Conservation (phyloP, 2,329 filamentous ascomycete species). For the Hypomyces rosellus region DNA sequence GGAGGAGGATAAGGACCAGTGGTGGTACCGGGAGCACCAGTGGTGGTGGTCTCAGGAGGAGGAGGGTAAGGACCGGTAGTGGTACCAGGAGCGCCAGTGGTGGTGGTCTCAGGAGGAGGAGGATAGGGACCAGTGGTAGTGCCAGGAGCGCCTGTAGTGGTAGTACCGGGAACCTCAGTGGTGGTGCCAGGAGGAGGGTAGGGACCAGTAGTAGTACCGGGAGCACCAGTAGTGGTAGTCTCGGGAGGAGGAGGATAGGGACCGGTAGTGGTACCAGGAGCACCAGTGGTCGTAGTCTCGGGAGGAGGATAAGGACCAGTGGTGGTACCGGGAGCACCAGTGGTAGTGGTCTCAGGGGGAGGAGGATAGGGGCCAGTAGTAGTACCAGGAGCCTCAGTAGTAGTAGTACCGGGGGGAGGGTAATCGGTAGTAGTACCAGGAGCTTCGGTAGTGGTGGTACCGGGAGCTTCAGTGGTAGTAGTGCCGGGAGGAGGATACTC, state of each 20-base stretch:
- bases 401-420: conserved; percentile 6
- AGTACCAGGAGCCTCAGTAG: conserved; percentile 4
- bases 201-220: neutral
- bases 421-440: neutral
- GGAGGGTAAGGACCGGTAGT: neutral
- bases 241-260: conserved; percentile 14
- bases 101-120: conserved; percentile 1
- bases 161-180: conserved; percentile 2
- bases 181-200: conserved; percentile 5
- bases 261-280: conserved; percentile 15
- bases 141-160: conserved; percentile 3
- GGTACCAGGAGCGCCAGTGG: neutral
- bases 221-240: neutral
- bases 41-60: conserved; percentile 5
- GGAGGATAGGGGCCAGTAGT: conserved; percentile 5
- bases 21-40: conserved; percentile 1
- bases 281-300: conserved; percentile 14
- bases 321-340: conserved; percentile 3
- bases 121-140: neutral
- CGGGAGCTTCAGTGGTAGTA: conserved; percentile 13
- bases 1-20: neutral
- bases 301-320: conserved; percentile 1
- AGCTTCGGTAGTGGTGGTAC: neutral
- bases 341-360: no score
- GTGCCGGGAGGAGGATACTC: neutral